Conservation (phyloP, 768 basidiomycete species). For the Boletus vinaceobasis region DNA sequence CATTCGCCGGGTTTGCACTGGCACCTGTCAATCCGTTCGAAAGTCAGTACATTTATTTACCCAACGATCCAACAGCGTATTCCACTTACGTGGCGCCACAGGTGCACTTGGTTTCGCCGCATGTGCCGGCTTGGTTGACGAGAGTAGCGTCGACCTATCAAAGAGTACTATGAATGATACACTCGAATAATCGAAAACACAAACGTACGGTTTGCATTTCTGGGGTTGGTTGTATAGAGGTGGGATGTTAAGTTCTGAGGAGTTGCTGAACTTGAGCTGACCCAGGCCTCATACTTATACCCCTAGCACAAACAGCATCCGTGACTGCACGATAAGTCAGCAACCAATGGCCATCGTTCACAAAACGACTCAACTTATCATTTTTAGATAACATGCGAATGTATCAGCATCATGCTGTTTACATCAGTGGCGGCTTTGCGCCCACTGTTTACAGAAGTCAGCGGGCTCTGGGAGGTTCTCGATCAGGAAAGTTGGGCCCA, state of each 20-base stretch:
- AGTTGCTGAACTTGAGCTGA: no score
- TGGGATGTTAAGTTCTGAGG: neutral
- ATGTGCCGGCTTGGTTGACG: conserved; percentile 15
- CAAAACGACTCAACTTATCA: neutral
- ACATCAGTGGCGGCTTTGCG: neutral
- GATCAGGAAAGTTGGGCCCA: neutral
- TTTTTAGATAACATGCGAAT: neutral
- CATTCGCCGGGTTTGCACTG: conserved; percentile 13
- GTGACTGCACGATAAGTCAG: no score
- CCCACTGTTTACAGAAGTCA: neutral
- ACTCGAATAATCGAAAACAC: neutral
- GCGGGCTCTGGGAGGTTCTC: neutral
- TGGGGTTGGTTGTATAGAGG: neutral
- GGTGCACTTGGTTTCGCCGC: conserved; percentile 3
- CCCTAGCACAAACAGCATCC: neutral
- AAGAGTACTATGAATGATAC: neutral
- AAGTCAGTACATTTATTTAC: neutral
- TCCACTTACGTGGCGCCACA: conserved; percentile 10
- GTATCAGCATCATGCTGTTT: no score
- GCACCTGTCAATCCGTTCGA: conserved; percentile 5
- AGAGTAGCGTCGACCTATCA: conserved; percentile 9
- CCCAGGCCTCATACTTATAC: conserved; percentile 8
- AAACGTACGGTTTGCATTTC: conserved; percentile 18
- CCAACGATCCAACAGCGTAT: neutral
- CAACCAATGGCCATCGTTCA: neutral